Conservation (phyloP, 805 yeast species). For the Ogataea philodendri region DNA sequence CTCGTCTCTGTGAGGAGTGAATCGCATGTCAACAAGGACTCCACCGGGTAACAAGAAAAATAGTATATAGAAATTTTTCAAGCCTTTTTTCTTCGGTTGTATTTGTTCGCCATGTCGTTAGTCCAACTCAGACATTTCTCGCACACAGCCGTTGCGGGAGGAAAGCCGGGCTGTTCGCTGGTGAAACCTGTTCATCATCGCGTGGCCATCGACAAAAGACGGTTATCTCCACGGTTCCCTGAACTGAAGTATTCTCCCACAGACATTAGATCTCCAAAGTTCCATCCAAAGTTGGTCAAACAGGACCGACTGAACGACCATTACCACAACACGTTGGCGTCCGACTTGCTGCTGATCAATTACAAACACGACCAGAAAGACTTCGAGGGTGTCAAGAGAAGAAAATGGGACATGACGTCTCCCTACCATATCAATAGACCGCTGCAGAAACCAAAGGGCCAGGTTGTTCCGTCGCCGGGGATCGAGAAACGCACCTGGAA, state of each 20-base stretch:
- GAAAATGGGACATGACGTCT: conserved; percentile 83
- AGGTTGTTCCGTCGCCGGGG: conserved; percentile 70
- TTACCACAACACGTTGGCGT: conserved; percentile 66
- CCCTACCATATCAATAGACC: conserved; percentile 90
- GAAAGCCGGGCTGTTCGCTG: conserved; percentile 61
- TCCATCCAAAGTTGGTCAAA: conserved; percentile 67
- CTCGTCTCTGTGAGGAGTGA: conserved; percentile 29
- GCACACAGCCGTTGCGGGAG: conserved; percentile 33
- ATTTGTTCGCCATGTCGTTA: conserved; percentile 6
- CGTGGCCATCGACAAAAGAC: conserved; percentile 69
- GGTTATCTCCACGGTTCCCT: conserved; percentile 71
- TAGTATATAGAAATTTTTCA: conserved; percentile 4
- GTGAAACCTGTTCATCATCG: conserved; percentile 92
- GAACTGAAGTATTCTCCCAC: conserved; percentile 63
- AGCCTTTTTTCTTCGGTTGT: conserved; percentile 2
- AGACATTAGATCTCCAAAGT: conserved; percentile 79
- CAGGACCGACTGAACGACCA: conserved; percentile 81
- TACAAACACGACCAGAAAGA: conserved; percentile 63
- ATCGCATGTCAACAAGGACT: conserved; percentile 24
- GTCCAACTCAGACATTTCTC: conserved; percentile 26
- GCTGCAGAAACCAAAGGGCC: conserved; percentile 71
- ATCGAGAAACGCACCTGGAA: conserved; percentile 61
- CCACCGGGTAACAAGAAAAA: conserved; percentile 8
- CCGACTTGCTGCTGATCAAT: conserved; percentile 75
- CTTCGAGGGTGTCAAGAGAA: conserved; percentile 63